Evolutionary conservation across 2,329 filamentous ascomycete species (phyloP).

Genomic region (Cladophialophora chaetospira): DNA sequence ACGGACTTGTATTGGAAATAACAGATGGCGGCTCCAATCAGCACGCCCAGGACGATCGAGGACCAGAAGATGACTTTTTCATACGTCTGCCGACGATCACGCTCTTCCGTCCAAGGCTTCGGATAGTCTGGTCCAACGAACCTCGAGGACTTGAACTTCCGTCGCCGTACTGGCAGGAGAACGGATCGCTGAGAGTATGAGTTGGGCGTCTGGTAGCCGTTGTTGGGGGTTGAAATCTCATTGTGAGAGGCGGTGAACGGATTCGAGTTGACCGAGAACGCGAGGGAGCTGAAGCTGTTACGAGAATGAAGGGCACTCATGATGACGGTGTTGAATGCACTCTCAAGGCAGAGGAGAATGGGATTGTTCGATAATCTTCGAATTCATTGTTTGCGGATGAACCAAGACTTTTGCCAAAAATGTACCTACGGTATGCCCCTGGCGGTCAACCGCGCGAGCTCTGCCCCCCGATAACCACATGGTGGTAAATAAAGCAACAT

Average conservation of each 20-base stretch:
- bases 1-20: constrained; percentile 13
- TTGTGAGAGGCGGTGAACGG: constrained; percentile 10
- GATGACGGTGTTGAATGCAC: neutral
- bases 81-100: constrained; percentile 80
- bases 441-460: no score
- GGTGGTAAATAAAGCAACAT: neutral
- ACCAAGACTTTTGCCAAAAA: neutral
- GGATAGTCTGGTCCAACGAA: constrained; percentile 38
- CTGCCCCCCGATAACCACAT: no score
- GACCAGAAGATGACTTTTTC: constrained; percentile 72
- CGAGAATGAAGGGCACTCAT: neutral
- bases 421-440: no score
- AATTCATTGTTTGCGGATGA: neutral
- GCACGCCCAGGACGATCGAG: constrained; percentile 19
- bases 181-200: neutral
- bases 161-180: neutral
- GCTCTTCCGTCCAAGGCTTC: constrained; percentile 72
- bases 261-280: constrained; percentile 6
- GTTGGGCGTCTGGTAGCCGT: neutral
- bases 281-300: neutral
- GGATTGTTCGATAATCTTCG: neutral
- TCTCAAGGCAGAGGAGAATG: neutral
- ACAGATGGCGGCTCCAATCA: constrained; percentile 13
- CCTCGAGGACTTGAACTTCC: constrained; percentile 14
- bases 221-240: constrained; percentile 5